Evolutionary conservation across 331 rosid species (phyloP), one percentile per base, ranked within the genome.

Genomic region (Acacia pycnantha): DNA sequence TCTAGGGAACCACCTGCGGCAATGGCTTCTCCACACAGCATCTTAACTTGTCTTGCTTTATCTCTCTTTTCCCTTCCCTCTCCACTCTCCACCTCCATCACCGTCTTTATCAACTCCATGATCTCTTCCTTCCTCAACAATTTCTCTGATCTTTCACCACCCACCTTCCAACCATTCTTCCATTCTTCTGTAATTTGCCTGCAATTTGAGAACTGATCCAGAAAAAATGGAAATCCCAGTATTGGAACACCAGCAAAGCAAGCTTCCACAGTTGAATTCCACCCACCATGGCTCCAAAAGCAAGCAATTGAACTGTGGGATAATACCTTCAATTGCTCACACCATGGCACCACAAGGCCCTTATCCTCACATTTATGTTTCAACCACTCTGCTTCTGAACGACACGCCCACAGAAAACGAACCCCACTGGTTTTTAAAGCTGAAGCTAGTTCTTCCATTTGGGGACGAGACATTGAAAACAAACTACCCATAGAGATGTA

Each of bases 271-370:
- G 83, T 83, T 2, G 91, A 89, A 84, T 85, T 87, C 90, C 92
- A 89, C 1, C 91, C 91, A 79, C 91, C 85, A 64, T 90, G 94
- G 19, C 86, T 85, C 92, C 88, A 87, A 62, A 88, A 87, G 46
- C 88, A 90, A 24, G 87, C 90, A 2, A 85, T 21, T 0, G 89
- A 83, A 74, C 86, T 37, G 62, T 90, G 90, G 0, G 82, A 83
- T 86, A 90, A 70, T 67, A 90, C 94, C 65, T 58, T 85, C 82
- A 90, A 64, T 71, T 90, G 94, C 74, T 90, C 89, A 85, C 91
- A 85, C 94, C 94, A 90, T 8, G 90, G 88, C 47, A 90, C 86
- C 8, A 82, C 85, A 35, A 81, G 11, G 0, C 92, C 88, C 61
- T 19, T 80, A 18, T 87, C 85, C 54, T 88, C 84, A 75, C 87